These are phyloP conservation scores for Aspergillus fumigatiaffinis DNA, from an alignment of 2,329 filamentous ascomycete genomes.

Conservation along the genomic window DNA sequence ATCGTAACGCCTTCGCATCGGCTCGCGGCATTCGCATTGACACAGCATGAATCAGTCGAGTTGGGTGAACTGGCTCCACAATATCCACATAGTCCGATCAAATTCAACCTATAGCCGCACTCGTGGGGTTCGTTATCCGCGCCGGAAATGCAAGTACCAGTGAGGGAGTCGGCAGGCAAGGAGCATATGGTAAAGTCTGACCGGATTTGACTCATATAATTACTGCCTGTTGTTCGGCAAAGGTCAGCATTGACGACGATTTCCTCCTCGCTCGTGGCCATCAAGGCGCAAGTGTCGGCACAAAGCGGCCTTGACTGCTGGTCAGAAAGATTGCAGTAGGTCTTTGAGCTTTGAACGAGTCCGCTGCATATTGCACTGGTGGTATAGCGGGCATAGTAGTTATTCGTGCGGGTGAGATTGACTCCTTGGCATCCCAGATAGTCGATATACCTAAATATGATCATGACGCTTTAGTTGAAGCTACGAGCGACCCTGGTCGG, in stretches of 20 bases:
- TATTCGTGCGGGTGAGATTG: constrained; percentile 71
- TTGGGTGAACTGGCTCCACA: constrained; percentile 81
- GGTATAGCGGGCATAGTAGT: constrained; percentile 89
- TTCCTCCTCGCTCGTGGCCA: constrained; percentile 82
- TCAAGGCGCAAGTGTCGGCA: constrained; percentile 82
- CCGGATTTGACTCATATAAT: constrained; percentile 73
- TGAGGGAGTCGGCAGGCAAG: constrained; percentile 74
- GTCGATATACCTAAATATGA: constrained; percentile 65
- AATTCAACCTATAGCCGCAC: constrained; percentile 74
- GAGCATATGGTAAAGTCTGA: constrained; percentile 91
- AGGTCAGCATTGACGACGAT: constrained; percentile 70
- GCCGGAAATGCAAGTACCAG: constrained; percentile 69
- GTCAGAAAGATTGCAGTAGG: constrained; percentile 62
- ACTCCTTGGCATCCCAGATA: constrained; percentile 76
- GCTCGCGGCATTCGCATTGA: constrained; percentile 69
- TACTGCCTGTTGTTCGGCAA: constrained; percentile 63
- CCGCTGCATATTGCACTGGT: constrained; percentile 89
- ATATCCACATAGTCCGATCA: constrained; percentile 77
- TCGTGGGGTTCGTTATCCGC: constrained; percentile 77
- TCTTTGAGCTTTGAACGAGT: constrained; percentile 83
- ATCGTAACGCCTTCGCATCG: constrained; percentile 74
- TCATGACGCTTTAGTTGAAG: constrained; percentile 3
- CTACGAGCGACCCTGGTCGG: not conserved
- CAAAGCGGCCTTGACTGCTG: constrained; percentile 71
- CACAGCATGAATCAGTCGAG: constrained; percentile 92